Evolutionary conservation across 1,284 basidiomycete genomes (phyloP), one percentile per base, ranked within the genome.

Genomic region (Trichosporon sp.): DNA sequence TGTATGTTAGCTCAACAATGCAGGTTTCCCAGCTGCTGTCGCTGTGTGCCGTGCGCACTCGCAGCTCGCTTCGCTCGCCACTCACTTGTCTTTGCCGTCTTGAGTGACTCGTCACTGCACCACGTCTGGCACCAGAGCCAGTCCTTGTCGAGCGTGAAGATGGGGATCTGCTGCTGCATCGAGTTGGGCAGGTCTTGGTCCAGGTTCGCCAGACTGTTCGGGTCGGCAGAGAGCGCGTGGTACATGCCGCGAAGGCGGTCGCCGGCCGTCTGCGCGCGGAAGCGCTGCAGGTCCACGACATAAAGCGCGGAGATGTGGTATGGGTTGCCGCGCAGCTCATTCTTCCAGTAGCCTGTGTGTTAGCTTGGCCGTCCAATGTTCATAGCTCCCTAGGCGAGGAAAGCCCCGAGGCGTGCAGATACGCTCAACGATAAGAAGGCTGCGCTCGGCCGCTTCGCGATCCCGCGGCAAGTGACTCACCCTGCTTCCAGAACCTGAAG

Each of bases 101-200:
- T 77, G n/a, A 87, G 76, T 11, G 78, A 80, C 72, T 86, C 86
- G 68, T 86, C 85, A 48, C 79, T 81, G 70, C 86, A 87, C 86
- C 86, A 87, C 0, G 86, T 86, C 76, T 87, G 85, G 76, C 86
- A 87, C 94, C 95, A 98, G 76, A 97, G 85, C 95, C 95, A 98
- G 78, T 94, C 92, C 83, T 93, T 91, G 74, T 90, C 89, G 14
- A 97, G 86, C 0, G 95, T 93, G 82, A 89, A 92, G 71, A 98
- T 97, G 0, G 93, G 94, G 56, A 96, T 90, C 78, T 92, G 88
- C 54, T 88, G 86, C 79, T 96, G 94, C 74, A 96, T 87, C 76
- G 95, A 94, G 80, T 98, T 98, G 0, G 95, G 95, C 64, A 98
- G 86, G 86, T 98, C 95, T 89, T 99, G 96, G 80, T 99, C 96